A percentile compares a stretch with the other conserved stretches of the same genome.
Evolutionary conservation across 768 basidiomycete genomes (phyloP).

Genomic region (Pisolithus albus): DNA sequence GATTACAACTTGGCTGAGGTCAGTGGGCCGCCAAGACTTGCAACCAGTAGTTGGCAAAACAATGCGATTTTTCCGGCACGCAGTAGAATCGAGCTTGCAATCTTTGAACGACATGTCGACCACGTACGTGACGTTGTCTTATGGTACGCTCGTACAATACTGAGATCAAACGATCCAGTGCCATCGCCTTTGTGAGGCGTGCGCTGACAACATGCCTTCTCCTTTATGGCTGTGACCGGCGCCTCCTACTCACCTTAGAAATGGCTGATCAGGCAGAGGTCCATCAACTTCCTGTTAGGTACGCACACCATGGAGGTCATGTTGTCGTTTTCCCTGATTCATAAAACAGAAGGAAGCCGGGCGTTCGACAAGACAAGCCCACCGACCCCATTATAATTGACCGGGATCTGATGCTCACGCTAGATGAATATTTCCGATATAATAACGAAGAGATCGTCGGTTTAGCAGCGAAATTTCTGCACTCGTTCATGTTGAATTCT

Average conservation of each 20-base stretch:
- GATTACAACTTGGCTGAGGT: conserved; percentile 54
- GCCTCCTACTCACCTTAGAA: conserved; percentile 36
- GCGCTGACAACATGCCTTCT: conserved; percentile 56
- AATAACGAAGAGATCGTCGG: conserved; percentile 44
- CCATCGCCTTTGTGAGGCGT: conserved; percentile 50
- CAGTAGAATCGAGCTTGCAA: conserved; percentile 34
- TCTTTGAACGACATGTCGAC: conserved; percentile 22
- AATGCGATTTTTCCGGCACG: conserved; percentile 37
- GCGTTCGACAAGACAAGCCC: conserved; percentile 34
- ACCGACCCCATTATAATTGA: conserved; percentile 60
- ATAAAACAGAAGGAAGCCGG: conserved; percentile 40
- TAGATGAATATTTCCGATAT: conserved; percentile 45
- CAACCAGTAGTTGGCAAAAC: conserved; percentile 44
- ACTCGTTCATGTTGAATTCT: conserved; percentile 52
- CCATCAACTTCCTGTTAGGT: conserved; percentile 52
- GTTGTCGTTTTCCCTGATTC: background rate
- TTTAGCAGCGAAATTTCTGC: conserved; percentile 55
- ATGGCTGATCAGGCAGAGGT: conserved; percentile 46
- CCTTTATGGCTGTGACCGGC: conserved; percentile 59
- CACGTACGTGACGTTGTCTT: conserved; percentile 30
- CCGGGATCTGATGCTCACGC: conserved; percentile 45
- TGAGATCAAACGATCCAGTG: background rate
- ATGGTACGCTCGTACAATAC: background rate
- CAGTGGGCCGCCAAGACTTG: conserved; percentile 53
- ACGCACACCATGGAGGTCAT: conserved; percentile 12